A percentile compares a stretch with the other conserved stretches of the same genome.
phyloP scores from a whole-genome alignment of 768 basidiomycete genomes.

The Porphyrellus cyaneotinctus region DNA sequence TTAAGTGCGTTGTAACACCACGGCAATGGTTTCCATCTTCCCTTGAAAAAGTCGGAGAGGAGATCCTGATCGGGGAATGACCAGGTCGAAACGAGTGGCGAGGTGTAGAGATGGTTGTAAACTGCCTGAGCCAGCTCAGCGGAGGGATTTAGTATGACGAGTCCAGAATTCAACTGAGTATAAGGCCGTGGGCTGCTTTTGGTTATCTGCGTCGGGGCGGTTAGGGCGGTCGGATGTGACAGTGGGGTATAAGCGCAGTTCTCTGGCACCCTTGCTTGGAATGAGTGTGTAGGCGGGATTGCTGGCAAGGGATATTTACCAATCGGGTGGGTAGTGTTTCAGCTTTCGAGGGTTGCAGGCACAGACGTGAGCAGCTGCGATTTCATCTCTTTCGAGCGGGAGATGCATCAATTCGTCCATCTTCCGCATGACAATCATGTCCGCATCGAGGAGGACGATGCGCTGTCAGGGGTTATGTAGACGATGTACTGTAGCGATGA shows the following conservation, averaged over 20 bases:
- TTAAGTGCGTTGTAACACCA: constrained; percentile 94
- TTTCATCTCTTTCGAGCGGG: constrained; percentile 58
- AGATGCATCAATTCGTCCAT: constrained; percentile 73
- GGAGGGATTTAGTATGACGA: constrained; percentile 82
- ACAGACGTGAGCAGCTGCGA: constrained; percentile 88
- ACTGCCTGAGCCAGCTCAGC: constrained; percentile 48
- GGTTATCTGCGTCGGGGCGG: constrained; percentile 41
- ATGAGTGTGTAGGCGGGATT: not conserved
- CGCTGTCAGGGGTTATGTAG: constrained; percentile 41
- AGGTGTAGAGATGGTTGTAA: constrained; percentile 39
- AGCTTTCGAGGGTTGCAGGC: constrained; percentile 90
- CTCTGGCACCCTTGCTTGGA: constrained; percentile 67
- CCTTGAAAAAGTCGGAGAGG: constrained; percentile 73
- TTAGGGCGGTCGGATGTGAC: constrained; percentile 42
- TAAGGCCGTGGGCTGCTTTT: constrained; percentile 64
- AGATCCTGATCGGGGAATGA: constrained; percentile 94
- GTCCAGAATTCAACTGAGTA: constrained; percentile 84
- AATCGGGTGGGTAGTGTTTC: constrained; percentile 83
- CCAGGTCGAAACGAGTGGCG: constrained; percentile 50
- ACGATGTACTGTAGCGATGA: not conserved
- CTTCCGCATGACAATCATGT: constrained; percentile 80
- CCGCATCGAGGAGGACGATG: constrained; percentile 78
- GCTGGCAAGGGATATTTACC: constrained; percentile 42
- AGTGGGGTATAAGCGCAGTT: constrained; percentile 81
- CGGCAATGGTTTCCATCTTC: constrained; percentile 71